phyloP scores from a whole-genome alignment of 768 basidiomycete genomes.

The Tephrocybe sp. region DNA sequence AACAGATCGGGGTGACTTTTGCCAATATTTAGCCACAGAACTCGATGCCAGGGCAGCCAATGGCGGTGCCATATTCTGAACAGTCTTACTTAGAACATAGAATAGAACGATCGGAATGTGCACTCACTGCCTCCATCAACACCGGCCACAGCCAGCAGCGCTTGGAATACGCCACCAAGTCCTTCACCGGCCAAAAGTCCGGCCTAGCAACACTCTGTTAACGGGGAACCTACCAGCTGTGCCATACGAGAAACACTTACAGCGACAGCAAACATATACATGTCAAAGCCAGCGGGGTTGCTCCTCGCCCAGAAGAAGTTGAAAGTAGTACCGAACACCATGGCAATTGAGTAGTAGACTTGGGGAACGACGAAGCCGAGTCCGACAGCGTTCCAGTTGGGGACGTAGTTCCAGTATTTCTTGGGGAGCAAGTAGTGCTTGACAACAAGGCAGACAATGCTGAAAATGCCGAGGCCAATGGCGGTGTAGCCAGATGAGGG shows the following conservation, averaged over 20 bases:
- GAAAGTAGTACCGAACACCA: constrained; percentile 45
- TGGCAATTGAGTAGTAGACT: constrained; percentile 48
- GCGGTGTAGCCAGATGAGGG: constrained; percentile 55
- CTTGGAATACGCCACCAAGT: constrained; percentile 58
- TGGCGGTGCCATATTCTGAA: constrained; percentile 44
- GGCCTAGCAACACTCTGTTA: constrained; percentile 21
- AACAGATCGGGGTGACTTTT: too few species aligned
- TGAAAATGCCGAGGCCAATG: constrained; percentile 47
- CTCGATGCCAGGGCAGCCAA: constrained; percentile 51
- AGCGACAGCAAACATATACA: constrained; percentile 58
- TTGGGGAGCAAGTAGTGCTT: constrained; percentile 47
- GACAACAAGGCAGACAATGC: constrained; percentile 41
- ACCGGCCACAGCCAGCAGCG: constrained; percentile 48
- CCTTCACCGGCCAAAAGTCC: constrained; percentile 60
- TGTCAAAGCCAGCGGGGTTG: constrained; percentile 43
- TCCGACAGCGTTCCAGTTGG: constrained; percentile 57
- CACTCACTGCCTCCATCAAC: constrained; percentile 47
- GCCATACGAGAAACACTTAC: constrained; percentile 30
- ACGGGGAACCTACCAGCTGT: too few species aligned
- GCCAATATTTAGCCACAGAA: constrained; percentile 43
- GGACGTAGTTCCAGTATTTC: constrained; percentile 47
- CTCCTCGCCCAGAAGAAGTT: constrained; percentile 48
- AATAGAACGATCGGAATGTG: too few species aligned
- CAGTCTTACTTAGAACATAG: too few species aligned
- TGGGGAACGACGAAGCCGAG: constrained; percentile 55